A percentile compares a stretch with the other conserved stretches of the same genome.
Conservation (phyloP, 225 moss, liverwort and hornwort genomes). For the Ulota crispa region DNA sequence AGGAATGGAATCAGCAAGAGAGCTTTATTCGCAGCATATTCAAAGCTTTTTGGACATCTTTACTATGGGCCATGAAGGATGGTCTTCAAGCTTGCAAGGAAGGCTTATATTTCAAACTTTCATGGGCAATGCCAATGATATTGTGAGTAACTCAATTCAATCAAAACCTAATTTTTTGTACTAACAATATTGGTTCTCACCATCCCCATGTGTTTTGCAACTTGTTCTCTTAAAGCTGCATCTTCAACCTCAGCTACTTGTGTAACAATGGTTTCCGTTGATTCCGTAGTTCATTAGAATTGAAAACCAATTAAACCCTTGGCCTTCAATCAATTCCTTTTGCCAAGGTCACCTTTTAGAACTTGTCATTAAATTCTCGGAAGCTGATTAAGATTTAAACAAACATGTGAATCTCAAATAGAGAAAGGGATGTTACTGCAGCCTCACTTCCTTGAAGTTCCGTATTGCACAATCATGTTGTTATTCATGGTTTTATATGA, state of each 20-base stretch:
- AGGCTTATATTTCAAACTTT: conserved; percentile 72
- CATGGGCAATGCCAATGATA: conserved; percentile 51
- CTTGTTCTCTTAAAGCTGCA: background rate
- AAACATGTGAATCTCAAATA: too few species aligned
- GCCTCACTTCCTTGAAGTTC: background rate
- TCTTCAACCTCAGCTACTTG: background rate
- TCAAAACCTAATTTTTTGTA: background rate
- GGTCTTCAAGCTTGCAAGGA: conserved; percentile 55
- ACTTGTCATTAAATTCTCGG: background rate
- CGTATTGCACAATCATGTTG: too few species aligned
- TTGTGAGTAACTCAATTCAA: conserved; percentile 38
- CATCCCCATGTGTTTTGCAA: background rate
- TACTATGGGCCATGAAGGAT: conserved; percentile 46
- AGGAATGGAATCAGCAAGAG: conserved; percentile 47
- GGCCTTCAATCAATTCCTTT: background rate
- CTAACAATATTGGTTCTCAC: background rate
- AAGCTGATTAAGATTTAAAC: background rate
- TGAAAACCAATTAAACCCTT: background rate
- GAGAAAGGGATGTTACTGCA: too few species aligned
- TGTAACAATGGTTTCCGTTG: background rate
- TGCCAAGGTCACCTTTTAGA: background rate
- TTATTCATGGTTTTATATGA: background rate
- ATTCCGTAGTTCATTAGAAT: background rate
- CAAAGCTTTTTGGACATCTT: conserved; percentile 50
- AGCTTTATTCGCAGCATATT: conserved; percentile 57